Conservation (phyloP, 441 rosid species). For the Populus hybrid region DNA sequence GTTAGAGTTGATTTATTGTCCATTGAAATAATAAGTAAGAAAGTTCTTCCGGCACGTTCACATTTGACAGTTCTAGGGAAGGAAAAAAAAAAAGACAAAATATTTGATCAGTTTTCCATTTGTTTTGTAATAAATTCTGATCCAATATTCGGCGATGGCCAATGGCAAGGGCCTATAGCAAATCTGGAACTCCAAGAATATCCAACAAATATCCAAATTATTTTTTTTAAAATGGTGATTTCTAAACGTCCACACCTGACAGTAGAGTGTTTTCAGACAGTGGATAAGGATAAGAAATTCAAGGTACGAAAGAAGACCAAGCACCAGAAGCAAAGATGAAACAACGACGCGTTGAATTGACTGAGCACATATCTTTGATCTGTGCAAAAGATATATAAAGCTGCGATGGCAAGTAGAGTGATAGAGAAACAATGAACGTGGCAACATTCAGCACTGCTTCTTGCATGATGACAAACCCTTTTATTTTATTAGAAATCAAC, state of each 20-base stretch:
- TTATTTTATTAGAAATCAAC: neutral
- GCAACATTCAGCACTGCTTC: neutral
- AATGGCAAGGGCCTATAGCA: neutral
- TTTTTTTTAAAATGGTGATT: neutral
- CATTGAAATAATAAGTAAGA: neutral
- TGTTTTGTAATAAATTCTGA: neutral
- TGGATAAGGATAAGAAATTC: slow-evolving; percentile 14
- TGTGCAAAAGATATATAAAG: neutral
- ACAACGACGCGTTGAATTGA: neutral
- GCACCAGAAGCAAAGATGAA: neutral
- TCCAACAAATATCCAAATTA: neutral
- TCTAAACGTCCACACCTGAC: neutral
- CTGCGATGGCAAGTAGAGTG: neutral
- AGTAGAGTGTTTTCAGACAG: neutral
- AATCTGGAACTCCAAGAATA: neutral
- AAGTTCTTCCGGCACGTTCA: neutral
- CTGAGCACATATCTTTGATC: neutral
- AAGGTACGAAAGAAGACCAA: neutral
- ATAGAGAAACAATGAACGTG: slow-evolving; percentile 17
- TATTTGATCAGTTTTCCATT: neutral
- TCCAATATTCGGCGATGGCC: neutral
- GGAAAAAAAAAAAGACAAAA: neutral
- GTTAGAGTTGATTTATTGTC: neutral
- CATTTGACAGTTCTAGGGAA: neutral
- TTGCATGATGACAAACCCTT: neutral